A percentile compares a stretch with the other conserved stretches of the same genome.
Conservation (phyloP, 2,329 filamentous ascomycete species). For the Pseudogymnoascus destructans region DNA sequence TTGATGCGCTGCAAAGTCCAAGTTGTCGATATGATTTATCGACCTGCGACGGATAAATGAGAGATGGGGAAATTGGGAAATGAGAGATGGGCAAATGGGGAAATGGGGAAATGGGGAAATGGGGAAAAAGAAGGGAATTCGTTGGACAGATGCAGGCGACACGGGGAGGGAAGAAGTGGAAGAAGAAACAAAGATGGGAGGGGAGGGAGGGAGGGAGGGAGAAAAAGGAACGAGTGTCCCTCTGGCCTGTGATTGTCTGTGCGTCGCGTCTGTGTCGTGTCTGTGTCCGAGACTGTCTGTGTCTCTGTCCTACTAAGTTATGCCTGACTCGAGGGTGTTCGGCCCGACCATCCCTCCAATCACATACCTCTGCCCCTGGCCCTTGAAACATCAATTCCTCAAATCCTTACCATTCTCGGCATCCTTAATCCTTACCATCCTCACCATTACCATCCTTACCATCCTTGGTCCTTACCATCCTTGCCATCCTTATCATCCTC, state of each 20-base stretch:
- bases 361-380: background rate
- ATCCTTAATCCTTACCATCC: too few species aligned
- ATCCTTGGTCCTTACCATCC: too few species aligned
- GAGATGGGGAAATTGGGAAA: too few species aligned
- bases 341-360: background rate
- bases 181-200: conserved; percentile 10
- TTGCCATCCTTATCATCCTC: too few species aligned
- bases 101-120: background rate
- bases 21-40: background rate
- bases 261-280: too few species aligned
- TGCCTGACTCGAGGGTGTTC: background rate
- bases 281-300: too few species aligned
- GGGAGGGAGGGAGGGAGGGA: conserved; percentile 1
- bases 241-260: too few species aligned
- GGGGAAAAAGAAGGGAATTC: conserved; percentile 8
- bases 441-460: too few species aligned
- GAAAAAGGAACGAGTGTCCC: too few species aligned
- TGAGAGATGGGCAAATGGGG: background rate
- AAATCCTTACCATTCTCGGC: too few species aligned
- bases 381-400: too few species aligned
- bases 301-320: too few species aligned
- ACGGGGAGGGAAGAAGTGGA: conserved; percentile 12
- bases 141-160: conserved; percentile 9
- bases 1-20: background rate
- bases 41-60: conserved; percentile 6